Conservation (phyloP, 306 rosid species). For the Hippophae gyantsensis region DNA sequence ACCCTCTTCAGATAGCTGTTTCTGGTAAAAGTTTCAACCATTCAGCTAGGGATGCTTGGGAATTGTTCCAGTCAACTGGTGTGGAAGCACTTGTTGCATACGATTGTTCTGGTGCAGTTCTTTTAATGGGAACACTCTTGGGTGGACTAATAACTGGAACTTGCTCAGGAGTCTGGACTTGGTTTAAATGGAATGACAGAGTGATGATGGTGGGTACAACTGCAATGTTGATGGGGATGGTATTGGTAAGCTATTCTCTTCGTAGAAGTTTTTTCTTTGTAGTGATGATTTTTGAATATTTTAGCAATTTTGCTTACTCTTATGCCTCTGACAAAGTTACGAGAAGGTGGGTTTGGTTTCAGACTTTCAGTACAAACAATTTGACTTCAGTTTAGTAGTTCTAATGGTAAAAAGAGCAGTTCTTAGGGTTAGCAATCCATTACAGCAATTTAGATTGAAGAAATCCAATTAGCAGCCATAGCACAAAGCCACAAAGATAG, state of each 20-base stretch:
- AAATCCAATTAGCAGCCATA: too few relatives aligned
- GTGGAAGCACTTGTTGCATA: constrained; percentile 87
- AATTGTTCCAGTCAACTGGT: constrained; percentile 93
- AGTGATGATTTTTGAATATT: not conserved
- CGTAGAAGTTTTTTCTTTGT: not conserved
- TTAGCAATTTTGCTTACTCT: too few relatives aligned
- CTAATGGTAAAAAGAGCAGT: too few relatives aligned
- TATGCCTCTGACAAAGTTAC: too few relatives aligned
- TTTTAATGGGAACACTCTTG: constrained; percentile 76
- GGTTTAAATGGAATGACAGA: constrained; percentile 62
- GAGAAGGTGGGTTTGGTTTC: too few relatives aligned
- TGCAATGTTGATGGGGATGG: constrained; percentile 95
- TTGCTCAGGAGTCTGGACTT: constrained; percentile 90
- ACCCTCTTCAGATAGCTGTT: constrained; percentile 66
- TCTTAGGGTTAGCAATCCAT: too few relatives aligned
- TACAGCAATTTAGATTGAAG: too few relatives aligned
- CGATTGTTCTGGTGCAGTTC: constrained; percentile 94
- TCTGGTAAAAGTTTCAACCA: constrained; percentile 85
- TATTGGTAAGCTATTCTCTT: constrained; percentile 50
- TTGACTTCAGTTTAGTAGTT: too few relatives aligned
- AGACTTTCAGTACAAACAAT: too few relatives aligned
- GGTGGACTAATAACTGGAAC: constrained; percentile 93
- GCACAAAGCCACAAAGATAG: too few relatives aligned
- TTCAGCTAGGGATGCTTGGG: constrained; percentile 99
- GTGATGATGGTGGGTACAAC: constrained; percentile 88